Evolutionary conservation across 2,329 filamentous ascomycete genomes (phyloP).

Genomic region (Zelopaecilomyces penicillatus): DNA sequence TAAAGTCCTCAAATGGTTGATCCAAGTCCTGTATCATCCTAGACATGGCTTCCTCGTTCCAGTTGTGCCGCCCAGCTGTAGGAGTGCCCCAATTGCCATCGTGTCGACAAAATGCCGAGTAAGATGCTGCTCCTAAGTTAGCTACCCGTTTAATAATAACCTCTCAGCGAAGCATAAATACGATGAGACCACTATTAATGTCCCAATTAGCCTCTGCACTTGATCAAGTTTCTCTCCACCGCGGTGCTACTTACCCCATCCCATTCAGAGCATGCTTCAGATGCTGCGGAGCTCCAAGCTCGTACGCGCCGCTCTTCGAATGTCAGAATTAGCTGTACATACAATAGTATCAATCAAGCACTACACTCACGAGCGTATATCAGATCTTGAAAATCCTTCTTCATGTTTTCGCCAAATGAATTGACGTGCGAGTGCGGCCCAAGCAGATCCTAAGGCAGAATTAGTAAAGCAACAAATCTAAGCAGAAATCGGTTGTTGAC

Average conservation of each 20-base stretch:
- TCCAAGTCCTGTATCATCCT: constrained; percentile 26
- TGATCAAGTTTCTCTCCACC: neutral
- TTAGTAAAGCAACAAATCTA: no score
- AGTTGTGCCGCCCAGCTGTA: constrained; percentile 22
- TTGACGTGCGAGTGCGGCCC: neutral
- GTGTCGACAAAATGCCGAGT: constrained; percentile 34
- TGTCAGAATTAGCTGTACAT: neutral
- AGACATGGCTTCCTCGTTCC: constrained; percentile 36
- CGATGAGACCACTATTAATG: constrained; percentile 19
- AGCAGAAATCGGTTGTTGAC: neutral
- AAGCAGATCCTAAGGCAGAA: neutral
- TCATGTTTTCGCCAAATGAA: neutral
- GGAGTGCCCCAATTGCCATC: constrained; percentile 28
- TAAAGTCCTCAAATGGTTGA: constrained; percentile 22
- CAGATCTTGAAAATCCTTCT: neutral
- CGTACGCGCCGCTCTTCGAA: neutral
- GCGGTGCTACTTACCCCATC: constrained; percentile 21
- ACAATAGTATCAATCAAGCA: neutral
- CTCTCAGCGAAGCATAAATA: constrained; percentile 4
- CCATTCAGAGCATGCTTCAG: constrained; percentile 23
- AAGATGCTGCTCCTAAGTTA: no score
- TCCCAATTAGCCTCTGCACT: neutral
- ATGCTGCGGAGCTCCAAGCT: constrained; percentile 12
- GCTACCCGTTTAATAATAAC: no score
- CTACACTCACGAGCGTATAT: neutral